phyloP scores from a whole-genome alignment of 2,329 filamentous ascomycete genomes.

The Penicillium sp. region DNA sequence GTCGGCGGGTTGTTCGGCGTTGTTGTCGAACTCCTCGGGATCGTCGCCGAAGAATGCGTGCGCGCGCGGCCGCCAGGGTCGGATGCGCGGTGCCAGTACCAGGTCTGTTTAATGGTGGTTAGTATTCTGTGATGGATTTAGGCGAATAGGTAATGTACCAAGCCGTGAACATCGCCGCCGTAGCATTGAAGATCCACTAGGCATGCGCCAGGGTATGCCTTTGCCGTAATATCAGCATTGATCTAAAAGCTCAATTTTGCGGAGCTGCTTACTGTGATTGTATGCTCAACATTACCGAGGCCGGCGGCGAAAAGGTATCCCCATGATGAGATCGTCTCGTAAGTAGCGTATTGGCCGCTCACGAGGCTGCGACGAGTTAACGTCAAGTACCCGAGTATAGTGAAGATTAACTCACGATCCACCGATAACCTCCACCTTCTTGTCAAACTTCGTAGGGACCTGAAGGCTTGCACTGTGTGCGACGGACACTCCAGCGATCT shows the following conservation, averaged over 20 bases:
- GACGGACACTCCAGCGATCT: conserved; percentile 52
- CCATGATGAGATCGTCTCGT: conserved; percentile 55
- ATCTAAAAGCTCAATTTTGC: neutral
- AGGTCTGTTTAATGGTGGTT: conserved; percentile 28
- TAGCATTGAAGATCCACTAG: conserved; percentile 54
- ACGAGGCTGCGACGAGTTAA: conserved; percentile 50
- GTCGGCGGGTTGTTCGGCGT: conserved; percentile 31
- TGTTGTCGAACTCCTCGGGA: conserved; percentile 29
- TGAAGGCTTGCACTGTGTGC: conserved; percentile 44
- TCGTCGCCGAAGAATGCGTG: conserved; percentile 38
- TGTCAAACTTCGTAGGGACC: conserved; percentile 35
- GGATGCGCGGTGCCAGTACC: conserved; percentile 56
- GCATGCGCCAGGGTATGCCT: conserved; percentile 55
- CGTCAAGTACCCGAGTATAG: conserved; percentile 29
- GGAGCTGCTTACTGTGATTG: conserved; percentile 40
- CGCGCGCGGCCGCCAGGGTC: conserved; percentile 50
- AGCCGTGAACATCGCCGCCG: conserved; percentile 49
- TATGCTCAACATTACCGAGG: conserved; percentile 55
- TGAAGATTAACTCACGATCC: conserved; percentile 30
- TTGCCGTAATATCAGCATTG: neutral
- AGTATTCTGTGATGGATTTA: neutral
- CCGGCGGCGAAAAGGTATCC: conserved; percentile 54
- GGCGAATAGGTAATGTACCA: conserved; percentile 24
- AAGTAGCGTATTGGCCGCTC: conserved; percentile 54
- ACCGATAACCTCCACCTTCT: conserved; percentile 44